These are phyloP conservation scores for Pisolithus orientalis DNA, from an alignment of 768 basidiomycete genomes.

Conservation along the genomic window DNA sequence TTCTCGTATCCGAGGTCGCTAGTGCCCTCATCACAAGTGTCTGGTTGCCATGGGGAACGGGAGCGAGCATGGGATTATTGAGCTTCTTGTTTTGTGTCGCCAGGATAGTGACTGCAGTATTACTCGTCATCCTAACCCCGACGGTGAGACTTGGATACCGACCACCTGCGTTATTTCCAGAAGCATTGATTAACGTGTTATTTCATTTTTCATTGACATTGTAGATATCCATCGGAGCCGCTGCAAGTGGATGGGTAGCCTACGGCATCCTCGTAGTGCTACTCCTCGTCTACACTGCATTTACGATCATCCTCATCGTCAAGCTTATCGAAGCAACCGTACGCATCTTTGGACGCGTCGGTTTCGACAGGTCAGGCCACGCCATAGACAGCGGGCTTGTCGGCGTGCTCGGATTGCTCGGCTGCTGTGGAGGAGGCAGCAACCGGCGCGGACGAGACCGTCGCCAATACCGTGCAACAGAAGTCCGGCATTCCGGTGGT, in stretches of 20 bases:
- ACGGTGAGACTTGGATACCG: constrained; percentile 48
- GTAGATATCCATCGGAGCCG: constrained; percentile 77
- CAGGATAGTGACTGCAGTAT: constrained; percentile 82
- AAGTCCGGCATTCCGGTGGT: constrained; percentile 16
- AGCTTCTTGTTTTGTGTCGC: constrained; percentile 92
- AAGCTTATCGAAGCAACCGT: constrained; percentile 82
- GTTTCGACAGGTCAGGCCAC: constrained; percentile 80
- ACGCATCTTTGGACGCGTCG: constrained; percentile 68
- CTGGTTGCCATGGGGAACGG: constrained; percentile 96
- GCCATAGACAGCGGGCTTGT: constrained; percentile 82
- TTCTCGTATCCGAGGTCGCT: constrained; percentile 83
- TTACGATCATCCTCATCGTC: constrained; percentile 72
- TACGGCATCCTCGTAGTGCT: constrained; percentile 87
- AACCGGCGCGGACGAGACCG: constrained; percentile 28
- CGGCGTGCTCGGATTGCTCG: constrained; percentile 70
- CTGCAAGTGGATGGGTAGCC: constrained; percentile 87
- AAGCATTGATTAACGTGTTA: constrained; percentile 8
- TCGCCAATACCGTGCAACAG: constrained; percentile 18
- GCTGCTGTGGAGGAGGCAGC: constrained; percentile 54
- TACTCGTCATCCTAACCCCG: constrained; percentile 86
- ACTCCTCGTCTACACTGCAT: constrained; percentile 76
- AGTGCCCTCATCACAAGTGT: constrained; percentile 85
- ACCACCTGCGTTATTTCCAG: neutral
- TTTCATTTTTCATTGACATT: neutral
- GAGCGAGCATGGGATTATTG: constrained; percentile 94